These are phyloP conservation scores for Boletus reticuloceps DNA, from an alignment of 768 basidiomycete species.

Conservation along the genomic window DNA sequence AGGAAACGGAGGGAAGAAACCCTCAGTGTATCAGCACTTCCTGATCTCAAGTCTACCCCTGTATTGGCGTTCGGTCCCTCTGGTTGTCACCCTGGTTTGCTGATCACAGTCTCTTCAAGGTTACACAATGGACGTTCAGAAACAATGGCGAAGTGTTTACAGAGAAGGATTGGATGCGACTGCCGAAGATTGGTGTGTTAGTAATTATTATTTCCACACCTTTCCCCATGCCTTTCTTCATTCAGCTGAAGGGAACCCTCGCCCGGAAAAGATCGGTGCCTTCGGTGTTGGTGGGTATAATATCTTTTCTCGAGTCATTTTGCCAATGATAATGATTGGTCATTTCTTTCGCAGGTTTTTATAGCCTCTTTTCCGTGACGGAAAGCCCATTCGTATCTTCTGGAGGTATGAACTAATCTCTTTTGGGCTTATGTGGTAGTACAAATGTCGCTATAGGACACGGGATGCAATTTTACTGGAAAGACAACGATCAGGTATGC, in stretches of 20 bases:
- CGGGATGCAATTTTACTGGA: constrained; percentile 3
- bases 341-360: constrained; percentile 49
- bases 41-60: background rate
- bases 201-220: background rate
- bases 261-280: background rate
- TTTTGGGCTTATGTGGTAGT: too few species aligned
- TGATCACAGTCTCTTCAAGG: background rate
- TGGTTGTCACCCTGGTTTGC: too few species aligned
- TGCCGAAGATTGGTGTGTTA: background rate
- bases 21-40: too few species aligned
- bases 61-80: constrained; percentile 29
- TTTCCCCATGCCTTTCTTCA: background rate
- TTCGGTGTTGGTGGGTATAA: constrained; percentile 2
- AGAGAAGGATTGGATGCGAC: constrained; percentile 19
- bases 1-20: too few species aligned
- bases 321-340: background rate
- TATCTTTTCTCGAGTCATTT: too few species aligned
- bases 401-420: background rate
- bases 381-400: background rate
- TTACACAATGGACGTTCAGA: background rate
- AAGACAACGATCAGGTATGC: background rate
- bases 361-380: constrained; percentile 81
- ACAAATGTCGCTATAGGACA: background rate
- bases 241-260: background rate
- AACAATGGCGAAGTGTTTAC: constrained; percentile 1